Evolutionary conservation across 2,329 filamentous ascomycete species (phyloP).

Genomic region (Colletotrichum sp.): DNA sequence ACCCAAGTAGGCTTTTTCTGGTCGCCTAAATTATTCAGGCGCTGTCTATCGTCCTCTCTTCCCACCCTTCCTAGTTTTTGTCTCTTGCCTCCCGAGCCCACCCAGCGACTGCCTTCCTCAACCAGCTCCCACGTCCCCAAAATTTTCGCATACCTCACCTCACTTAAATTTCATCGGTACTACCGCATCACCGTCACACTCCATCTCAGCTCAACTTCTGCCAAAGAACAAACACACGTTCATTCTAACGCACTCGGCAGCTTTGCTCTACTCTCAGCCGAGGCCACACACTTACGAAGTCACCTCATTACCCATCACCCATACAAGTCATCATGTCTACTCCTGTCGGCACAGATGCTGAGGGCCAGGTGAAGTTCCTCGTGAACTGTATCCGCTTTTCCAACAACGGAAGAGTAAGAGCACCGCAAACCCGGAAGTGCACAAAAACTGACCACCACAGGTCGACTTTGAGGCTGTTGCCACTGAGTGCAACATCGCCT

Average conservation of each 20-base stretch:
- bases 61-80: not conserved
- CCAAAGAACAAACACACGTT: not conserved
- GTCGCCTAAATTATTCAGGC: not conserved
- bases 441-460: constrained; percentile 41
- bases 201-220: not conserved
- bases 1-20: not conserved
- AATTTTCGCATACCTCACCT: not conserved
- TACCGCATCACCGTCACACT: not conserved
- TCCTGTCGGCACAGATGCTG: constrained; percentile 40
- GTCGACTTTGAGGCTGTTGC: constrained; percentile 71
- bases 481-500: constrained; percentile 65
- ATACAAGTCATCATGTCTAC: constrained; percentile 15
- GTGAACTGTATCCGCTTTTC: constrained; percentile 69
- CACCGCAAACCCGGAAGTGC: not conserved
- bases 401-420: constrained; percentile 61
- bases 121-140: not conserved
- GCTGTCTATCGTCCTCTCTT: not conserved
- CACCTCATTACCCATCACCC: not conserved
- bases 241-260: not conserved
- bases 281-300: not conserved
- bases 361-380: constrained; percentile 68
- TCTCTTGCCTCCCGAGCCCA: not conserved
- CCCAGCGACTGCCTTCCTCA: not conserved
- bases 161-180: not conserved
- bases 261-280: not conserved